Evolutionary conservation across 768 basidiomycete genomes (phyloP).

Genomic region (Podaxis pistillaris): DNA sequence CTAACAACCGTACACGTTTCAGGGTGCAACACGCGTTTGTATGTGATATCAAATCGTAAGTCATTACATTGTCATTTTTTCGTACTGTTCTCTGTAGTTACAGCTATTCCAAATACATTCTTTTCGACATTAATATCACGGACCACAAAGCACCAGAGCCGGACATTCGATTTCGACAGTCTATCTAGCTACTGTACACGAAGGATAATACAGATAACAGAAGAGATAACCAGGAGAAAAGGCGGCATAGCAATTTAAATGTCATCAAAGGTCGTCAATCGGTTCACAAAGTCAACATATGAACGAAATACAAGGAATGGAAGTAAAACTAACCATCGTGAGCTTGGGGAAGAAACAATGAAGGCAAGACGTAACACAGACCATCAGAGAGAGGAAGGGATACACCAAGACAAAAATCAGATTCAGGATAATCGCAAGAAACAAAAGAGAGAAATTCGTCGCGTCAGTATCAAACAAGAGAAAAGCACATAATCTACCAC

Average conservation of each 20-base stretch:
- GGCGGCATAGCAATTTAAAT: not conserved
- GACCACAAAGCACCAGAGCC: not conserved
- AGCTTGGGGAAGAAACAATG: not conserved
- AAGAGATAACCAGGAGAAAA: not conserved
- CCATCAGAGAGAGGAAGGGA: not conserved
- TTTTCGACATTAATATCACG: not conserved
- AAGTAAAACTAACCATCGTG: not conserved
- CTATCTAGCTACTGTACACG: slow-evolving; percentile 9
- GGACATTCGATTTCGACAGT: not conserved
- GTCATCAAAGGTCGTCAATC: not conserved
- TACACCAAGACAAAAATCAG: not conserved
- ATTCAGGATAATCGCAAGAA: not conserved
- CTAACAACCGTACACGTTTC: slow-evolving; percentile 4
- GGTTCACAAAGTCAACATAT: not conserved
- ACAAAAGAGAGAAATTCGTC: not conserved
- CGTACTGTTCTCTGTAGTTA: not conserved
- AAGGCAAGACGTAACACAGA: not conserved
- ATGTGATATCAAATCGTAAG: not conserved
- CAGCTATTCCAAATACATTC: slow-evolving; percentile 4
- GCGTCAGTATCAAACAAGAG: not conserved
- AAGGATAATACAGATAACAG: slow-evolving; percentile 9
- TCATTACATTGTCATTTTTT: not conserved
- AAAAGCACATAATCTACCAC: slow-evolving; percentile 35
- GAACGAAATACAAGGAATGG: not conserved
- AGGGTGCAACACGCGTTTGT: not conserved